Conservation (phyloP, 1,284 basidiomycete species). For the Paramarasmius palmivorus region DNA sequence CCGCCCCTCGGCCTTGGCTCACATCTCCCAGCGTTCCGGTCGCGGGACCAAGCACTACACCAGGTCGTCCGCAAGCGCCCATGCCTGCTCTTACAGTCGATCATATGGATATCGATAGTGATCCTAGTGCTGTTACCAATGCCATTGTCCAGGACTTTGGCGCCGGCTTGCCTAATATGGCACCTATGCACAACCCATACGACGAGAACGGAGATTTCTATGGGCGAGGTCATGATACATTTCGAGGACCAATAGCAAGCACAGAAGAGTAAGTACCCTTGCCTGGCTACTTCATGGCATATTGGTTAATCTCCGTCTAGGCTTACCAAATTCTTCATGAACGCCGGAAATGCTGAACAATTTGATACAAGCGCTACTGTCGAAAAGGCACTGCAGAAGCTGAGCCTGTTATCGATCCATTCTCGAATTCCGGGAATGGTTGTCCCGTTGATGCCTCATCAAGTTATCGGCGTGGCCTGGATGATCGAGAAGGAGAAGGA, state of each 20-base stretch:
- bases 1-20: too few species aligned
- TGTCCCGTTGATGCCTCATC: conserved; percentile 62
- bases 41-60: not conserved
- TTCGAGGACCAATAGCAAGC: conserved; percentile 43
- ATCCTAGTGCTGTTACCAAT: not conserved
- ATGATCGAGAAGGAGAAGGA: conserved; percentile 58
- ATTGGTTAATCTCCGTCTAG: conserved; percentile 27
- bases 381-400: conserved; percentile 45
- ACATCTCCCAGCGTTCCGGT: not conserved
- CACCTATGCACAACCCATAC: conserved; percentile 25
- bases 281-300: not conserved
- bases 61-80: not conserved
- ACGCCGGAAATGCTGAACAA: conserved; percentile 53
- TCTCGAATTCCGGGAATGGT: conserved; percentile 51
- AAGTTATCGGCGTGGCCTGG: conserved; percentile 67
- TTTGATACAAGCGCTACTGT: conserved; percentile 58
- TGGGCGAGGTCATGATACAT: conserved; percentile 45
- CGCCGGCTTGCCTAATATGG: conserved; percentile 10
- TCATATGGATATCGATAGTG: not conserved
- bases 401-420: conserved; percentile 42
- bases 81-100: not conserved
- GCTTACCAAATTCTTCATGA: conserved; percentile 53
- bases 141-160: not conserved
- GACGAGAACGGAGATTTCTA: conserved; percentile 46
- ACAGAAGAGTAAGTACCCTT: conserved; percentile 44